Conservation (phyloP, 192 early-diverging fungal genomes). For the Phlyctochytrium planicorne region DNA sequence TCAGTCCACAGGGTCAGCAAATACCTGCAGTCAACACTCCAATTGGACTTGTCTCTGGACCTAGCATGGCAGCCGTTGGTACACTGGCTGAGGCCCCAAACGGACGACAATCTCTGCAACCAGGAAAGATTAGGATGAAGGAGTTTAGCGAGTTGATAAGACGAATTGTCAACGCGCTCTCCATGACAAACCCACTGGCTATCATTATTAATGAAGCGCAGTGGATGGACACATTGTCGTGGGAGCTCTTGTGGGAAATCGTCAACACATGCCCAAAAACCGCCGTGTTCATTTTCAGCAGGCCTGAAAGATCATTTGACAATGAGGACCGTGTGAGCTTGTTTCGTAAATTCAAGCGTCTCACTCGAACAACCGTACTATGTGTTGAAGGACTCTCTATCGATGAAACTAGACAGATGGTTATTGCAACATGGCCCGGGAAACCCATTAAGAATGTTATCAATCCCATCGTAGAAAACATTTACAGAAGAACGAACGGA, state of each 20-base stretch:
- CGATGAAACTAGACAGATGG: conserved; percentile 42
- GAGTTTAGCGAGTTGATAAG: conserved; percentile 40
- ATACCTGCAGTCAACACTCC: too few relatives aligned
- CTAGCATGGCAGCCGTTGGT: too few relatives aligned
- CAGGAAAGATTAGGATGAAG: conserved; percentile 28
- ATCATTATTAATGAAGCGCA: conserved; percentile 49
- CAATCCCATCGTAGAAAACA: conserved; percentile 33
- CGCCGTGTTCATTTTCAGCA: conserved; percentile 37
- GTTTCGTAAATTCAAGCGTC: conserved; percentile 27
- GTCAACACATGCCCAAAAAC: conserved; percentile 24
- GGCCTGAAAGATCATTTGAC: conserved; percentile 37
- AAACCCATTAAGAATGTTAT: conserved; percentile 29
- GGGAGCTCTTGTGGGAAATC: conserved; percentile 46
- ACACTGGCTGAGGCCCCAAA: conserved; percentile 9
- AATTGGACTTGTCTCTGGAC: too few relatives aligned
- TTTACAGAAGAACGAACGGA: conserved; percentile 46
- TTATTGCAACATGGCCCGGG: conserved; percentile 36
- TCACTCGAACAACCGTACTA: conserved; percentile 21
- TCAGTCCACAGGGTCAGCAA: too few relatives aligned
- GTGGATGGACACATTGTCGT: conserved; percentile 46
- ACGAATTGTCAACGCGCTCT: conserved; percentile 33
- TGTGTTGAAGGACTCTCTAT: conserved; percentile 33
- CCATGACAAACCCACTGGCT: conserved; percentile 31
- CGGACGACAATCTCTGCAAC: conserved; percentile 7
- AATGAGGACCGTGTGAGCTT: conserved; percentile 30